Evolutionary conservation across 768 basidiomycete species (phyloP).

Genomic region (Pleurotus citrinopileatus): DNA sequence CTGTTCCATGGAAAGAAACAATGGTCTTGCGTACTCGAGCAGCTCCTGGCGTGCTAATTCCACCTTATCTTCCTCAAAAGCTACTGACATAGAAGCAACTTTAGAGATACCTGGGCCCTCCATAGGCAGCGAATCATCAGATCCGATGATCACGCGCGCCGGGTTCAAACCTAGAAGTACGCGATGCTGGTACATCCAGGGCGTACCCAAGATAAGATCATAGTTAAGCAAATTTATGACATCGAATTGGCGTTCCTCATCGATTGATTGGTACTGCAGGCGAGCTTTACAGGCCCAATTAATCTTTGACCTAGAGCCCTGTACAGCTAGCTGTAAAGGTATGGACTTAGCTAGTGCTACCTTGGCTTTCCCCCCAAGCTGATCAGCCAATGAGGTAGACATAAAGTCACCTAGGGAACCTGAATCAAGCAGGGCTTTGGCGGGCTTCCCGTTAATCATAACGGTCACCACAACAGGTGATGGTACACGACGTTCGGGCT

Average conservation of each 20-base stretch:
- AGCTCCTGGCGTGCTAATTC: slow-evolving; percentile 10
- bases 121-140: slow-evolving; percentile 12
- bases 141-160: slow-evolving; percentile 14
- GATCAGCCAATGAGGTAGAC: slow-evolving; percentile 29
- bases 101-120: slow-evolving; percentile 12
- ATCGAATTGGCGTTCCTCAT: slow-evolving; percentile 27
- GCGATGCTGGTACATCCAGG: slow-evolving; percentile 27
- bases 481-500: slow-evolving; percentile 17
- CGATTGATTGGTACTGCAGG: slow-evolving; percentile 31
- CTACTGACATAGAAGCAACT: slow-evolving; percentile 11
- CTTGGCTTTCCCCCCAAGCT: slow-evolving; percentile 25
- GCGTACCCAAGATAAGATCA: slow-evolving; percentile 34
- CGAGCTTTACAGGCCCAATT: slow-evolving; percentile 21
- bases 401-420: slow-evolving; percentile 38
- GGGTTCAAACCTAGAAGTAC: slow-evolving; percentile 26
- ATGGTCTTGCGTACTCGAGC: slow-evolving; percentile 14
- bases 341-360: slow-evolving; percentile 27
- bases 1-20: slow-evolving; percentile 18
- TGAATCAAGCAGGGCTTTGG: slow-evolving; percentile 30
- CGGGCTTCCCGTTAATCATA: slow-evolving; percentile 27
- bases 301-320: slow-evolving; percentile 33
- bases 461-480: slow-evolving; percentile 27
- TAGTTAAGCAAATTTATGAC: slow-evolving; percentile 35
- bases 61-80: slow-evolving; percentile 2
- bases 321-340: slow-evolving; percentile 33